Conservation (phyloP, 345 rosid genomes). For the Populus davidiana region DNA sequence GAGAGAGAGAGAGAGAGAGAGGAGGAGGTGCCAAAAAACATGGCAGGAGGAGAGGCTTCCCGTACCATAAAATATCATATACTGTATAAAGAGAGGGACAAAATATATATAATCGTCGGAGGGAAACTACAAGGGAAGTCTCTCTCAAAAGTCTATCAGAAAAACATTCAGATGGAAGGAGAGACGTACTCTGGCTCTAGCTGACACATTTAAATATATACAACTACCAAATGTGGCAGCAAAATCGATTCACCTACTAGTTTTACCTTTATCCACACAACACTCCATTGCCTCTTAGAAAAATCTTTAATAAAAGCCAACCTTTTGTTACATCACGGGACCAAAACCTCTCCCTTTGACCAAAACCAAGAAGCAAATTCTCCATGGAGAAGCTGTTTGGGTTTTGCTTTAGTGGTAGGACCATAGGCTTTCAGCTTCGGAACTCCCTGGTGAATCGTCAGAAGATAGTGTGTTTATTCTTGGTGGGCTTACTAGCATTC, state of each 20-base stretch:
- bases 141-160: neutral
- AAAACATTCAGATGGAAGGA: neutral
- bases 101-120: neutral
- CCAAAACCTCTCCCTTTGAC: neutral
- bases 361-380: neutral
- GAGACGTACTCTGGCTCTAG: neutral
- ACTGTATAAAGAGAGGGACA: neutral
- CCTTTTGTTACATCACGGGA: neutral
- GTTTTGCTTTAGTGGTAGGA: conserved; percentile 7
- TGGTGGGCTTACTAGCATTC: conserved; percentile 73
- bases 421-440: conserved; percentile 59
- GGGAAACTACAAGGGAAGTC: neutral
- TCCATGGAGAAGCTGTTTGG: neutral
- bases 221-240: neutral
- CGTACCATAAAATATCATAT: neutral
- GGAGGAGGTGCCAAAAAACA: too few species aligned
- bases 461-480: conserved; percentile 47
- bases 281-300: neutral
- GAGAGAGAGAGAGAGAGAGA: too few species aligned
- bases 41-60: neutral
- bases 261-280: neutral
- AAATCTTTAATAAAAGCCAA: neutral
- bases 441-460: conserved; percentile 53
- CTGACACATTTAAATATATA: neutral
- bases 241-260: neutral